Base-by-base conservation (phyloP, 345 rosid genomes). In the Populus alba region DNA sequence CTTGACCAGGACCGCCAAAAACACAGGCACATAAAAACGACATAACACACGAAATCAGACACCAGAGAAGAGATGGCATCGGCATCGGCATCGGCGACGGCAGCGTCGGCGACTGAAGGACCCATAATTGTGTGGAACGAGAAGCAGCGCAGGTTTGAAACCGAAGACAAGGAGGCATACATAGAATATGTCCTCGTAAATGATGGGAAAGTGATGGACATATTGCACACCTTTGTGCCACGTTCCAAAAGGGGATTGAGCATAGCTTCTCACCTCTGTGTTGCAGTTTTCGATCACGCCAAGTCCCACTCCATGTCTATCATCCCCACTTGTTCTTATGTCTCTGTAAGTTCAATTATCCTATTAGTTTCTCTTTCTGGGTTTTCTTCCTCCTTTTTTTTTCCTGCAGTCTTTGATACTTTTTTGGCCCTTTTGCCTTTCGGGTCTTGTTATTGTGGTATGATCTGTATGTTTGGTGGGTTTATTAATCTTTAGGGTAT, bases 101-200 rank as follows among this genome's bases (percentile, higher is more conserved):
- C 53, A 41, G 70, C 55, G 6, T 35, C 43, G 3, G 51, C 67
- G 6, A 69, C 23, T 1, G 87, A 82, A 77, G 73, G 83, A 43
- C 91, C 91, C 73, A 88, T 83, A 82, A 93, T 93, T 38, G 83
- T 84, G 73, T 88, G 91, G 94, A 95, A 90, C 81, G 77, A 88
- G 74, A 79, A 73, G 33, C 75, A 78, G 25, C 73, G 78, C 27
- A 80, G 89, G 68, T 95, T 95, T 89, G 96, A 95, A 86, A 91
- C 93, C n/a, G 94, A 95, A 77, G 99, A 95, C 87, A 87, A 86
- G 83, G 84, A 85, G 77, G 96, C 98, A 0, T 92, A 86, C 89
- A 33, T 91, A 20, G 90, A 93, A 51, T 93, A 92, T 89, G 91
- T 79, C 71, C 11, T 88, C 55, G 86, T 91, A 74, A 73, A 80